phyloP scores from a whole-genome alignment of 352 stramenopile species.

The Elongisporangium senticosum region DNA sequence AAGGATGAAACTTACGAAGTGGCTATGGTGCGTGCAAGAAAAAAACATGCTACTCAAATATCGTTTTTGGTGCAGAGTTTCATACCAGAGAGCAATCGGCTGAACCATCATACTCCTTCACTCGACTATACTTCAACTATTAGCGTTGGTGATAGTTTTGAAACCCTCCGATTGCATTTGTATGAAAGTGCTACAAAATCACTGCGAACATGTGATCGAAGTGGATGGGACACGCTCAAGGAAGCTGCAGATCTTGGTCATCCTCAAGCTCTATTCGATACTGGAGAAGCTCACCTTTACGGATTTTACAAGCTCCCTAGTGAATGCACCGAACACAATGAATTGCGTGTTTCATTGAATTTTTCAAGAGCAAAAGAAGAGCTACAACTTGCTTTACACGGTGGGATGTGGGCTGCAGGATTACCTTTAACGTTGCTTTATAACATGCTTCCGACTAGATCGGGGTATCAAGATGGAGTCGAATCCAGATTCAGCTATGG shows the following conservation, averaged over 20 bases:
- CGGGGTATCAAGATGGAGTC: neutral
- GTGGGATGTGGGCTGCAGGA: conserved; percentile 13
- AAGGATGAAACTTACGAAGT: neutral
- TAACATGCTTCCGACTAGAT: neutral
- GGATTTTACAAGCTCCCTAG: conserved; percentile 14
- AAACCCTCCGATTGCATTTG: conserved; percentile 2
- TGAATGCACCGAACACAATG: conserved; percentile 7
- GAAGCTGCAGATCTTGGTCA: conserved; percentile 32
- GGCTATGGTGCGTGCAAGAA: neutral
- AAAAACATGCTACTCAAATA: conserved; percentile 22
- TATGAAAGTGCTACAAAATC: conserved; percentile 11
- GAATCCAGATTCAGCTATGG: conserved; percentile 21
- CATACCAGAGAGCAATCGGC: neutral
- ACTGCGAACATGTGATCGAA: conserved; percentile 13
- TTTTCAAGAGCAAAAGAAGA: conserved; percentile 11
- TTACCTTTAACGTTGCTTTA: conserved; percentile 24
- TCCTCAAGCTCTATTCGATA: conserved; percentile 15
- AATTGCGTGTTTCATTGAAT: conserved; percentile 14
- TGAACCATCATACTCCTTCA: neutral
- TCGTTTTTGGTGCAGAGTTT: conserved; percentile 32
- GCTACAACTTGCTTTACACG: conserved; percentile 15
- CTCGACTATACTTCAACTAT: neutral
- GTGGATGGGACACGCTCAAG: conserved; percentile 22
- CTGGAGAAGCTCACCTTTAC: conserved; percentile 34
- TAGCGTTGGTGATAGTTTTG: conserved; percentile 8